phyloP scores from a whole-genome alignment of 225 moss, liverwort and hornwort species.

The Marchantia paleacea region DNA sequence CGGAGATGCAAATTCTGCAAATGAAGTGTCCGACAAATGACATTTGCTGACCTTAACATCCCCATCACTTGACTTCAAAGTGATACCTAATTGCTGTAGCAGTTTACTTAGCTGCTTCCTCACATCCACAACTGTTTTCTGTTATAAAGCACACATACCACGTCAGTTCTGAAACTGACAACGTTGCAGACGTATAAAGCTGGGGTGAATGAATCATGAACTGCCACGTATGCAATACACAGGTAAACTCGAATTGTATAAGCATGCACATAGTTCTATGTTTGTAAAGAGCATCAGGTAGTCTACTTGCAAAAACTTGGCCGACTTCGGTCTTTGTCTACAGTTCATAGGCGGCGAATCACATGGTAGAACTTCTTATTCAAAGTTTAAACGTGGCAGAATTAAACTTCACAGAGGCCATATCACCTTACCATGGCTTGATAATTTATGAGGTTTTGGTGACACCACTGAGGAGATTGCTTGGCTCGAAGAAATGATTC shows the following conservation, averaged over 20 bases:
- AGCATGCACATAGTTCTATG: background rate
- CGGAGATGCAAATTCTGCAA: background rate
- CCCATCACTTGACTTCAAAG: conserved; percentile 53
- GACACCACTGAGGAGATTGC: conserved; percentile 84
- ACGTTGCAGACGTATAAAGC: background rate
- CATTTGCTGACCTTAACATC: conserved; percentile 47
- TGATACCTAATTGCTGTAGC: conserved; percentile 59
- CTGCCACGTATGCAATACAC: background rate
- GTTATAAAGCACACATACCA: conserved; percentile 14
- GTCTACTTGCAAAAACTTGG: background rate
- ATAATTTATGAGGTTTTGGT: conserved; percentile 82
- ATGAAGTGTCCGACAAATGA: background rate
- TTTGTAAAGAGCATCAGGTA: background rate
- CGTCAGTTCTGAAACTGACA: background rate
- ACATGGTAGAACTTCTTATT: no score
- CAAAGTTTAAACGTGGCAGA: no score
- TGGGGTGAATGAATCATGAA: background rate
- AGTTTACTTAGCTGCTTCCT: conserved; percentile 66
- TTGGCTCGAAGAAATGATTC: conserved; percentile 64
- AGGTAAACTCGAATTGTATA: background rate
- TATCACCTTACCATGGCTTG: conserved; percentile 58
- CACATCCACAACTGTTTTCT: conserved; percentile 75
- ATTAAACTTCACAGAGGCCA: background rate
- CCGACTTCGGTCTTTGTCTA: no score
- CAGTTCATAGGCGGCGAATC: no score